Conservation (phyloP, 352 stramenopile genomes). For the Phytophthora rubi region DNA sequence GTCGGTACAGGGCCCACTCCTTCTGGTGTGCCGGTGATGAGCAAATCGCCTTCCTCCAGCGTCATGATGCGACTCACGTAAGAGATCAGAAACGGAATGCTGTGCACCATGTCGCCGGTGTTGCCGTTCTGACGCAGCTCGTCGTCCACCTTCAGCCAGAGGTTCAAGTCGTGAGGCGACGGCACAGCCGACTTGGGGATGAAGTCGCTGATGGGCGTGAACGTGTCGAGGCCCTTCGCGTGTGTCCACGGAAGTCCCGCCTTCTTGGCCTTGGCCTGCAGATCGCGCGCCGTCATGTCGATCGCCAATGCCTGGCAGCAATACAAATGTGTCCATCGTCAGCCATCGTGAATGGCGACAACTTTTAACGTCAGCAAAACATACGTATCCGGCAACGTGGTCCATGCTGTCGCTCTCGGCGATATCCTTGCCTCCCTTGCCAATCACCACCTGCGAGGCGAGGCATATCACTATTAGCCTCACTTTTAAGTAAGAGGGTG, state of each 20-base stretch:
- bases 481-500: background rate
- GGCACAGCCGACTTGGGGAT: conserved; percentile 71
- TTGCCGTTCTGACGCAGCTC: conserved; percentile 76
- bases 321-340: background rate
- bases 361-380: background rate
- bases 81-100: conserved; percentile 75
- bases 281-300: conserved; percentile 83
- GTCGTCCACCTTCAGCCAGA: conserved; percentile 87
- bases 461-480: too few relatives aligned
- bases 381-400: conserved; percentile 74
- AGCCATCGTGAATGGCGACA: background rate
- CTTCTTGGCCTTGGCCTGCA: conserved; percentile 83
- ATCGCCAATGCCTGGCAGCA: conserved; percentile 60
- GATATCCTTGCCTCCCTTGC: conserved; percentile 70
- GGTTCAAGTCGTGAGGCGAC: conserved; percentile 67
- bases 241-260: conserved; percentile 75
- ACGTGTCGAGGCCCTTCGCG: conserved; percentile 82
- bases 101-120: conserved; percentile 84
- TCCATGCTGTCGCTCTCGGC: conserved; percentile 66
- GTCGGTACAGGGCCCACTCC: conserved; percentile 70
- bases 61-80: conserved; percentile 88
- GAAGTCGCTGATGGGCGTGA: conserved; percentile 83
- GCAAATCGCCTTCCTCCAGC: conserved; percentile 83
- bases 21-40: conserved; percentile 87
- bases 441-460: conserved; percentile 66